Conservation (phyloP, 2,329 filamentous ascomycete species). For the Diaporthe citrichinensis region DNA sequence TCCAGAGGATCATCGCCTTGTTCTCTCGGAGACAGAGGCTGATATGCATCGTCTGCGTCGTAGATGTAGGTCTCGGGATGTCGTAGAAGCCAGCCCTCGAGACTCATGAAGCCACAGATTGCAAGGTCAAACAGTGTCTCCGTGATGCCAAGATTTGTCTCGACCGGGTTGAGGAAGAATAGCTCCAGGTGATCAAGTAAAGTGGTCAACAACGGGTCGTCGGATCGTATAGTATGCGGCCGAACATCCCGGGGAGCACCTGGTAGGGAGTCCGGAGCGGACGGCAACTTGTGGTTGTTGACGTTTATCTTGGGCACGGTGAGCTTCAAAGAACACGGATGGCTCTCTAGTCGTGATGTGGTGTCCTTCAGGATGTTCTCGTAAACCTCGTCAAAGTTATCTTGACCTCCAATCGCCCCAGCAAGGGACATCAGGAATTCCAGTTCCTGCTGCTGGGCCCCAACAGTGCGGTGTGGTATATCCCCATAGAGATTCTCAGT, state of each 20-base stretch:
- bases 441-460: slow-evolving; percentile 81
- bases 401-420: slow-evolving; percentile 75
- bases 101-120: slow-evolving; percentile 84
- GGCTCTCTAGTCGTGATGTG: slow-evolving; percentile 76
- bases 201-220: slow-evolving; percentile 75
- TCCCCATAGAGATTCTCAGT: slow-evolving; percentile 71
- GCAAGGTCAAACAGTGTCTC: slow-evolving; percentile 86
- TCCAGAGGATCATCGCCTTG: slow-evolving; percentile 51
- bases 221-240: slow-evolving; percentile 72
- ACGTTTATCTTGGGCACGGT: slow-evolving; percentile 72
- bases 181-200: slow-evolving; percentile 79
- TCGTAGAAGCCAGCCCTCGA: slow-evolving; percentile 92
- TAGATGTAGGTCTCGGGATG: slow-evolving; percentile 76
- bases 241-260: slow-evolving; percentile 73
- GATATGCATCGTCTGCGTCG: slow-evolving; percentile 56
- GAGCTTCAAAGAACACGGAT: slow-evolving; percentile 79
- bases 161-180: slow-evolving; percentile 92
- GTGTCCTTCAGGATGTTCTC: slow-evolving; percentile 80
- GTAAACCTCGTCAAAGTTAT: slow-evolving; percentile 81
- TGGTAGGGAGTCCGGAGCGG: slow-evolving; percentile 68
- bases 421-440: slow-evolving; percentile 80
- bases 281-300: slow-evolving; percentile 70
- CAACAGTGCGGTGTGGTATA: slow-evolving; percentile 74
- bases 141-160: slow-evolving; percentile 90
- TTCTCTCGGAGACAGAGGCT: slow-evolving; percentile 41